These are phyloP conservation scores for Arthrobotrys megalospora DNA, from an alignment of 2,329 filamentous ascomycete species.

Conservation along the genomic window DNA sequence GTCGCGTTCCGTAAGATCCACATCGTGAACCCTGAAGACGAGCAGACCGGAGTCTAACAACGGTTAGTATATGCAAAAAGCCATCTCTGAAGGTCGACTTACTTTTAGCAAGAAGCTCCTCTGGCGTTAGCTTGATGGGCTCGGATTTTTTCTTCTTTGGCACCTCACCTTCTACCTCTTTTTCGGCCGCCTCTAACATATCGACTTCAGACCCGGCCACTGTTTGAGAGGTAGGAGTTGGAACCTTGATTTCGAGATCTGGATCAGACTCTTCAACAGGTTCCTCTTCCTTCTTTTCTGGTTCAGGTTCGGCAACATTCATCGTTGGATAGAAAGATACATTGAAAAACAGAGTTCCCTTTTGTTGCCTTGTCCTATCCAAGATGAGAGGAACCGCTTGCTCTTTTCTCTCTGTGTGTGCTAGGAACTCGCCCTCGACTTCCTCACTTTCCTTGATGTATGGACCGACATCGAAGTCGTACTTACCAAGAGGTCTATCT, in stretches of 20 bases:
- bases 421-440: conserved; percentile 80
- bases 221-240: conserved; percentile 62
- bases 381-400: conserved; percentile 80
- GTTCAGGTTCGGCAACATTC: conserved; percentile 88
- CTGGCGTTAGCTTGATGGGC: conserved; percentile 82
- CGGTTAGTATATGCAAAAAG: conserved; percentile 66
- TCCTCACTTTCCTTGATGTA: conserved; percentile 81
- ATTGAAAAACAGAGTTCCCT: conserved; percentile 86
- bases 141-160: conserved; percentile 73
- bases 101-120: conserved; percentile 86
- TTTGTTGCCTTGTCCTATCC: conserved; percentile 79
- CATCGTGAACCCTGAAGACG: conserved; percentile 94
- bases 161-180: conserved; percentile 65
- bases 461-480: conserved; percentile 83
- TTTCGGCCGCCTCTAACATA: conserved; percentile 70
- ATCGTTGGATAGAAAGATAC: conserved; percentile 91
- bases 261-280: conserved; percentile 35
- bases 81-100: conserved; percentile 60
- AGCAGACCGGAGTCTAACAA: conserved; percentile 85
- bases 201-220: conserved; percentile 68
- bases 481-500: conserved; percentile 86
- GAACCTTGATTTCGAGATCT: conserved; percentile 61
- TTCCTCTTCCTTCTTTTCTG: conserved; percentile 76
- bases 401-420: conserved; percentile 81
- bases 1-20: conserved; percentile 82